Evolutionary conservation across 148 eudicot genomes (phyloP).

Genomic region (Amaranthus cruentus): DNA sequence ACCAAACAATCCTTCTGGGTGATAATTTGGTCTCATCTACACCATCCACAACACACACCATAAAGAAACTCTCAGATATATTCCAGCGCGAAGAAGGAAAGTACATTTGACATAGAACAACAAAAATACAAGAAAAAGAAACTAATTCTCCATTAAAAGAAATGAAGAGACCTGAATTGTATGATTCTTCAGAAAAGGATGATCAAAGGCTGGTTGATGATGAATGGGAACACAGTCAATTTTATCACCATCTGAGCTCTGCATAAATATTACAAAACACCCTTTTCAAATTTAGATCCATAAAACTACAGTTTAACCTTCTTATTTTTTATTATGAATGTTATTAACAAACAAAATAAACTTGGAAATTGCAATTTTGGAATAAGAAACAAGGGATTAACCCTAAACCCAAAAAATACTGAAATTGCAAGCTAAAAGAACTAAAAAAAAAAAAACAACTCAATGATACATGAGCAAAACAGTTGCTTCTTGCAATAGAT

Average conservation of each 20-base stretch:
- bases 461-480: too few relatives aligned
- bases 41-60: neutral
- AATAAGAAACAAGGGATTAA: too few relatives aligned
- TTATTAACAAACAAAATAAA: neutral
- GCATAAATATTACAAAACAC: slow-evolving; percentile 19
- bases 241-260: slow-evolving; percentile 94
- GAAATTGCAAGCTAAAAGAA: too few relatives aligned
- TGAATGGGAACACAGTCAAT: slow-evolving; percentile 83
- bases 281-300: neutral
- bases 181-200: slow-evolving; percentile 88
- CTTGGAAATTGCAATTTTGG: too few relatives aligned
- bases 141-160: neutral
- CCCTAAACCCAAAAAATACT: too few relatives aligned
- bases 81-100: too few relatives aligned
- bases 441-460: too few relatives aligned
- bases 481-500: too few relatives aligned
- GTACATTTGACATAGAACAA: neutral
- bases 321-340: too few relatives aligned
- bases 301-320: neutral
- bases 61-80: neutral
- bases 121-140: neutral
- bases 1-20: slow-evolving; percentile 75
- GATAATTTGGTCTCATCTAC: slow-evolving; percentile 78
- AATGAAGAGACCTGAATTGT: slow-evolving; percentile 58
- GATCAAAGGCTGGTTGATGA: slow-evolving; percentile 90